phyloP scores from a whole-genome alignment of 495 filamentous ascomycete genomes.

The Extremus antarcticus region DNA sequence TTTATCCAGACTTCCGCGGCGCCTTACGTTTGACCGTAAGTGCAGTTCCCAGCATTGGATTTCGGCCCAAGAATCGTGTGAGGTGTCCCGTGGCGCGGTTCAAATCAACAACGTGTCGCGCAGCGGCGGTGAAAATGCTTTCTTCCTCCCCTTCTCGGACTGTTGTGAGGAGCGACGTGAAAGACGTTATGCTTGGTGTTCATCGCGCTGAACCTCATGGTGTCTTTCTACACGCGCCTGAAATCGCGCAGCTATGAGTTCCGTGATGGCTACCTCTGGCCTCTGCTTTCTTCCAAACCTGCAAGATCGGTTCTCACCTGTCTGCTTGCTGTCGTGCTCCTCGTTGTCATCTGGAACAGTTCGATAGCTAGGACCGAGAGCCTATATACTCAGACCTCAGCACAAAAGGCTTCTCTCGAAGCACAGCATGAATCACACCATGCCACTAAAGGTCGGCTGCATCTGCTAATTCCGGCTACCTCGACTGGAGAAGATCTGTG shows the following conservation, averaged over 20 bases:
- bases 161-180: neutral
- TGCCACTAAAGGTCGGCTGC: constrained; percentile 31
- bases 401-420: neutral
- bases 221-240: too few relatives aligned
- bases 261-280: neutral
- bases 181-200: neutral
- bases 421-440: neutral
- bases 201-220: neutral
- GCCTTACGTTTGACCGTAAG: too few relatives aligned
- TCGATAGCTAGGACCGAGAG: neutral
- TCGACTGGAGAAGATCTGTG: constrained; percentile 44
- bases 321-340: neutral
- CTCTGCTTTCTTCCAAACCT: neutral
- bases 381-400: neutral
- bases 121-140: neutral
- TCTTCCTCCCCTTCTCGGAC: neutral
- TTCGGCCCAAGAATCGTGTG: too few relatives aligned
- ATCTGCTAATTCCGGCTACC: constrained; percentile 47
- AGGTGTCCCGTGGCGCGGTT: too few relatives aligned
- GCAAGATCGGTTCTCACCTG: neutral
- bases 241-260: neutral
- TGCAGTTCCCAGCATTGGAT: too few relatives aligned
- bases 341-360: neutral
- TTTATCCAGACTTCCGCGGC: too few relatives aligned
- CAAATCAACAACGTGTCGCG: neutral